A percentile compares a stretch with the other conserved stretches of the same genome.
Conservation (phyloP, 2,329 filamentous ascomycete genomes). For the Fusarium begoniae region DNA sequence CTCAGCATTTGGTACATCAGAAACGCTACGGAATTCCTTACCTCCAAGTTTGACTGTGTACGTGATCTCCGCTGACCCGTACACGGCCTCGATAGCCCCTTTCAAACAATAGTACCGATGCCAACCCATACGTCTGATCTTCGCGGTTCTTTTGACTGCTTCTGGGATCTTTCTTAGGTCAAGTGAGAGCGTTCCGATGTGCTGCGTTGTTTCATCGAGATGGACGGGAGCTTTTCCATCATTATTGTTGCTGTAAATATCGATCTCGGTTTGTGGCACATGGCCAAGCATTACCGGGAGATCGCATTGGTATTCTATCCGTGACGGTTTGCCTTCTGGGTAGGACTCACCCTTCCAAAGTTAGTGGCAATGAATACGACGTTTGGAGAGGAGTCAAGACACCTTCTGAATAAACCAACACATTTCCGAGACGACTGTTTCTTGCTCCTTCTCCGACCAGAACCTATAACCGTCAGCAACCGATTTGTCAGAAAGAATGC, state of each 20-base stretch:
- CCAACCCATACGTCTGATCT: slow-evolving; percentile 47
- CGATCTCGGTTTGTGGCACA: slow-evolving; percentile 50
- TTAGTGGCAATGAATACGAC: not conserved
- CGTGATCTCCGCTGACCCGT: slow-evolving; percentile 52
- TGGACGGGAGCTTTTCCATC: slow-evolving; percentile 46
- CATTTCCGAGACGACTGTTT: slow-evolving; percentile 50
- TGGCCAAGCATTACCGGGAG: slow-evolving; percentile 49
- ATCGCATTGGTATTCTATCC: slow-evolving; percentile 52
- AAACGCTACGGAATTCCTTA: slow-evolving; percentile 19
- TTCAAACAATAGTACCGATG: slow-evolving; percentile 51
- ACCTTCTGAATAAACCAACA: slow-evolving; percentile 54
- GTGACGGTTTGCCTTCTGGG: slow-evolving; percentile 48
- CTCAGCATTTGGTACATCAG: slow-evolving; percentile 10
- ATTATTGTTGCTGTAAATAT: slow-evolving; percentile 50
- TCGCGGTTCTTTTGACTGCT: slow-evolving; percentile 44
- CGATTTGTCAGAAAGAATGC: not conserved
- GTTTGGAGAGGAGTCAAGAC: not conserved
- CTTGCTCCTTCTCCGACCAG: slow-evolving; percentile 51
- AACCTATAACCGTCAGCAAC: slow-evolving; percentile 42
- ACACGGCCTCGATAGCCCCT: slow-evolving; percentile 50
- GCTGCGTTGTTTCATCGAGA: slow-evolving; percentile 42
- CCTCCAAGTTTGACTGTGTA: slow-evolving; percentile 51
- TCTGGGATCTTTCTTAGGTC: slow-evolving; percentile 48
- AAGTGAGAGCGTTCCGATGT: slow-evolving; percentile 49
- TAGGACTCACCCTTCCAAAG: slow-evolving; percentile 49